phyloP scores from a whole-genome alignment of 192 early-diverging fungal species.

The Coemansia sp. region DNA sequence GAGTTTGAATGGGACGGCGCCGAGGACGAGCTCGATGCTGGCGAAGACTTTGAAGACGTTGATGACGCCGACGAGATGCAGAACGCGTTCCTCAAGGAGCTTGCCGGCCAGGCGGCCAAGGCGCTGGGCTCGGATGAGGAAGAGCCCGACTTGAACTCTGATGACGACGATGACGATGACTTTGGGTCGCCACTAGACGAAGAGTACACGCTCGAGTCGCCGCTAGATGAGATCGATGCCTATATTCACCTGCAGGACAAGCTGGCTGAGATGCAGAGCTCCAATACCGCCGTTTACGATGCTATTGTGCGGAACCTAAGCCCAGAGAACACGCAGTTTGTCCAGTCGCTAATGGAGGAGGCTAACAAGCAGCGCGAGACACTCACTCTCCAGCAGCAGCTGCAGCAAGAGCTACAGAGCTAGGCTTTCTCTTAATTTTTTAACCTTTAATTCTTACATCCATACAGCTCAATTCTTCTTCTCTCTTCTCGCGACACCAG shows the following conservation, averaged over 20 bases:
- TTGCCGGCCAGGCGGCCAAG: slow-evolving; percentile 55
- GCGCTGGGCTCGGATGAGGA: slow-evolving; percentile 41
- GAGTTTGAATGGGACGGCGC: slow-evolving; percentile 46
- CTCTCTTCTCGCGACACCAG: too few species aligned
- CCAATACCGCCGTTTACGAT: slow-evolving; percentile 34
- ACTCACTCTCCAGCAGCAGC: neutral
- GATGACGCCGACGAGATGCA: slow-evolving; percentile 64
- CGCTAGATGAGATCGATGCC: slow-evolving; percentile 72
- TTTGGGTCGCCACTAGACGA: slow-evolving; percentile 68
- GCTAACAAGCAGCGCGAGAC: slow-evolving; percentile 35
- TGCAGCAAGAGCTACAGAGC: too few species aligned
- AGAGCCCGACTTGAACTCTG: slow-evolving; percentile 28
- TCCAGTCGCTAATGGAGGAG: slow-evolving; percentile 42
- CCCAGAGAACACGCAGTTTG: slow-evolving; percentile 38
- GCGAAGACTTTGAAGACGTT: slow-evolving; percentile 59
- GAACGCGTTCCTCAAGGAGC: slow-evolving; percentile 59
- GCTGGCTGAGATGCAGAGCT: slow-evolving; percentile 51
- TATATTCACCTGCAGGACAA: slow-evolving; percentile 70
- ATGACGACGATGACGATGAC: slow-evolving; percentile 62
- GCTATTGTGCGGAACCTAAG: slow-evolving; percentile 34
- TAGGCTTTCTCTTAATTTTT: neutral
- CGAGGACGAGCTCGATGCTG: slow-evolving; percentile 43
- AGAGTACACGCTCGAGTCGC: slow-evolving; percentile 74
- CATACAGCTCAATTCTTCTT: too few species aligned
- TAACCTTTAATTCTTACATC: too few species aligned